These are phyloP conservation scores for Paramecium bursaria DNA, from an alignment of 73 alveolate genomes.

Conservation along the genomic window DNA sequence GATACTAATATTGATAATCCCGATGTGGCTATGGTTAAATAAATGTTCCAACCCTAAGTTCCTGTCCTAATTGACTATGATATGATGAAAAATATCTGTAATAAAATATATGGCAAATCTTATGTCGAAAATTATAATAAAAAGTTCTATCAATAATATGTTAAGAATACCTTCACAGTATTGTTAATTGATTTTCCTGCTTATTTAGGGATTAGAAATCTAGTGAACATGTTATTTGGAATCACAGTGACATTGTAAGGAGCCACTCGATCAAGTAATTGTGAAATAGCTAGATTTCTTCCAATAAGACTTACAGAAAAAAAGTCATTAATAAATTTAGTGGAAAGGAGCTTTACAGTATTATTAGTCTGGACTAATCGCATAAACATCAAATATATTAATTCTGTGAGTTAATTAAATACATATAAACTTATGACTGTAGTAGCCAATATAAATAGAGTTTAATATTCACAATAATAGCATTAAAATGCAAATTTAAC, in stretches of 20 bases:
- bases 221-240: conserved; percentile 51
- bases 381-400: neutral
- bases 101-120: conserved; percentile 39
- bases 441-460: neutral
- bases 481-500: conserved; percentile 44
- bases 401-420: neutral
- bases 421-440: neutral
- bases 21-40: neutral
- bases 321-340: conserved; percentile 53
- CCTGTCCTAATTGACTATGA: conserved; percentile 8
- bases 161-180: neutral
- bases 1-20: neutral
- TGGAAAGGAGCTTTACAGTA: conserved; percentile 33
- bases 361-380: conserved; percentile 7
- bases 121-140: conserved; percentile 25
- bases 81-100: conserved; percentile 6
- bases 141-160: neutral
- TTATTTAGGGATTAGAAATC: conserved; percentile 61
- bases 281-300: conserved; percentile 57
- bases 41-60: neutral
- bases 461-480: conserved; percentile 43
- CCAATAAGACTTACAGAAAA: conserved; percentile 34
- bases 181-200: conserved; percentile 66
- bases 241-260: conserved; percentile 64
- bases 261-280: conserved; percentile 51